A percentile compares a stretch with the other conserved stretches of the same genome.
phyloP scores from a whole-genome alignment of 768 basidiomycete genomes.

The Pleurotus eryngii region DNA sequence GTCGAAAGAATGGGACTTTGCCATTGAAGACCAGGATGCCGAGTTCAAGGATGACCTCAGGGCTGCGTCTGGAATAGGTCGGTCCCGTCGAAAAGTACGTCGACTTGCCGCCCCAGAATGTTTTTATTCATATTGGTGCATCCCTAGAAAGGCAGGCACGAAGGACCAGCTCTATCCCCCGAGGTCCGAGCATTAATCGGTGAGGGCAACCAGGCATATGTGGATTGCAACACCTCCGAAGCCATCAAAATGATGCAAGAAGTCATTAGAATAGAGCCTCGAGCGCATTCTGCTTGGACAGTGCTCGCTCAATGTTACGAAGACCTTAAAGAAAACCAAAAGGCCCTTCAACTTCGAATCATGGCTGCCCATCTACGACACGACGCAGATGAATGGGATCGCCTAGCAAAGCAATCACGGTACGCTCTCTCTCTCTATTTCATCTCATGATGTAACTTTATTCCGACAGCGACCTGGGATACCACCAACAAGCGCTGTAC shows the following conservation, averaged over 20 bases:
- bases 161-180: conserved; percentile 59
- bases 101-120: not conserved
- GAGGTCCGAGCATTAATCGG: conserved; percentile 76
- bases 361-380: conserved; percentile 88
- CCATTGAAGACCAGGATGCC: conserved; percentile 61
- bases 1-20: conserved; percentile 71
- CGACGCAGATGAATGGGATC: conserved; percentile 86
- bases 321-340: conserved; percentile 63
- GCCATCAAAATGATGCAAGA: conserved; percentile 84
- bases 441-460: not conserved
- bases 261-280: conserved; percentile 91
- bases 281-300: conserved; percentile 80
- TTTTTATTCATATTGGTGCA: conserved; percentile 6
- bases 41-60: conserved; percentile 75
- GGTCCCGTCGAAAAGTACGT: conserved; percentile 42
- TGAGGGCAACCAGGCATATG: conserved; percentile 83
- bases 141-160: conserved; percentile 39
- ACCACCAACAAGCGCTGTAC: conserved; percentile 84
- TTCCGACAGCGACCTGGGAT: conserved; percentile 54
- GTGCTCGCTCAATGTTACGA: conserved; percentile 84
- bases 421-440: conserved; percentile 21
- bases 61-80: conserved; percentile 70
- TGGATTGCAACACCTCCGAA: conserved; percentile 61
- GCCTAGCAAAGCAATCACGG: conserved; percentile 74
- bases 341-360: conserved; percentile 78